Conservation (phyloP, 805 yeast genomes). For the Hanseniaspora taiwanica region DNA sequence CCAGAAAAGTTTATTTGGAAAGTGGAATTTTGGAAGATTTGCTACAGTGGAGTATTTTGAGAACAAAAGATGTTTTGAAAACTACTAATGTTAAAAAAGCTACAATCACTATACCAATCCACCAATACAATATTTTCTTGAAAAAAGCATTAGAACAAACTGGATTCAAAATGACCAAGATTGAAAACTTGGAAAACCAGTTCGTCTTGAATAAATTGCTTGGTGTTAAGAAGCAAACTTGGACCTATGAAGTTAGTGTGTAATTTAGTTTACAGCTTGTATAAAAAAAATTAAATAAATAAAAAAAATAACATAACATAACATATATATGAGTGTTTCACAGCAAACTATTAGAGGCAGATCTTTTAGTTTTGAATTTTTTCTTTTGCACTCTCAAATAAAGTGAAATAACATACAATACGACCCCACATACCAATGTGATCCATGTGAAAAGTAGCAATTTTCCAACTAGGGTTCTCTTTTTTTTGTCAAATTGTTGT, state of each 20-base stretch:
- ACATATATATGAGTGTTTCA: background rate
- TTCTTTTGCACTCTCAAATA: constrained; percentile 7
- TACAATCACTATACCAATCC: constrained; percentile 44
- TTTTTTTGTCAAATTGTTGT: constrained; percentile 2
- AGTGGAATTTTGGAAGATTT: constrained; percentile 55
- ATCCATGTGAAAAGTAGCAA: constrained; percentile 1
- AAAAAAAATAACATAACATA: background rate
- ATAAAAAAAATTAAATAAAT: background rate
- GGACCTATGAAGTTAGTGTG: constrained; percentile 12
- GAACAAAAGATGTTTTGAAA: constrained; percentile 30
- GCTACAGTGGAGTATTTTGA: constrained; percentile 43
- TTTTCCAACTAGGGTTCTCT: constrained; percentile 1
- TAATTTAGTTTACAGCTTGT: background rate
- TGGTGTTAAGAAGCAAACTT: constrained; percentile 20
- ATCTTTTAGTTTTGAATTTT: constrained; percentile 5
- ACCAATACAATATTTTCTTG: constrained; percentile 36
- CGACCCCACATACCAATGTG: constrained; percentile 1
- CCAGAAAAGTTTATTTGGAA: constrained; percentile 52
- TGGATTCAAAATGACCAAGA: constrained; percentile 30
- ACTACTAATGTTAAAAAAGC: constrained; percentile 20
- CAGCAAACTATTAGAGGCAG: background rate
- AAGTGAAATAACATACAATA: constrained; percentile 3
- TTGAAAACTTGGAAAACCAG: constrained; percentile 16
- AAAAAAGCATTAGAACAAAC: constrained; percentile 26
- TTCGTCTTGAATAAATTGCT: constrained; percentile 19